phyloP scores from a whole-genome alignment of 2,329 filamentous ascomycete species.

The Nigrospora oryzae region DNA sequence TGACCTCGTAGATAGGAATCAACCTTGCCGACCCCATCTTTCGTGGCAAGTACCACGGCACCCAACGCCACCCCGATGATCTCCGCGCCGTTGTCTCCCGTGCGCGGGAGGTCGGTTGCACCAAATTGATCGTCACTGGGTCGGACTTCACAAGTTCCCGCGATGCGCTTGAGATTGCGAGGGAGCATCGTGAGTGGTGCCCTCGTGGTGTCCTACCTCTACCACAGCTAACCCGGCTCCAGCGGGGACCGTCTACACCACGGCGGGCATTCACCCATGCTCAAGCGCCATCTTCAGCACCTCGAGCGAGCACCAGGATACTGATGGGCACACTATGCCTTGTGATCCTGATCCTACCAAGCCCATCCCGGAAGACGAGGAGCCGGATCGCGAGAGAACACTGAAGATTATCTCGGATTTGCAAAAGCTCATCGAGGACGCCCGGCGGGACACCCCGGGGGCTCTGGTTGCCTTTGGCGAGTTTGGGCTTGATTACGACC shows the following conservation, averaged over 20 bases:
- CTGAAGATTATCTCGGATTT: conserved; percentile 48
- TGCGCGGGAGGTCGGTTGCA: conserved; percentile 69
- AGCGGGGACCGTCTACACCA: conserved; percentile 81
- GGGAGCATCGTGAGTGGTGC: conserved; percentile 57
- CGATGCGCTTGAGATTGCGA: conserved; percentile 65
- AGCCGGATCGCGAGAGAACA: conserved; percentile 35
- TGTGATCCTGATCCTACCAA: conserved; percentile 44
- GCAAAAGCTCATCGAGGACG: conserved; percentile 52
- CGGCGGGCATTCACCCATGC: conserved; percentile 91
- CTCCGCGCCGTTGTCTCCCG: conserved; percentile 69
- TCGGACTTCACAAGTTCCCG: conserved; percentile 74
- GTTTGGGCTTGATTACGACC: conserved; percentile 93
- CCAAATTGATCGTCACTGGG: conserved; percentile 88
- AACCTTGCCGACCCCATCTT: conserved; percentile 93
- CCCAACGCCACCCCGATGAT: conserved; percentile 64
- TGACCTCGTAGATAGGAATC: conserved; percentile 63
- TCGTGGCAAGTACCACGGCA: conserved; percentile 75
- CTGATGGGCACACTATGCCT: conserved; percentile 36
- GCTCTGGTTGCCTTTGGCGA: conserved; percentile 80
- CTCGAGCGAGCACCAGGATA: conserved; percentile 32
- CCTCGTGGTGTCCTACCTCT: not conserved
- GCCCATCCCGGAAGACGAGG: conserved; percentile 39
- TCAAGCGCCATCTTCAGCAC: conserved; percentile 70
- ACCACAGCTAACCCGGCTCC: not conserved
- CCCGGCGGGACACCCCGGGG: conserved; percentile 29